Evolutionary conservation across 2,329 filamentous ascomycete species (phyloP).

Genomic region (Xylaria sp.): DNA sequence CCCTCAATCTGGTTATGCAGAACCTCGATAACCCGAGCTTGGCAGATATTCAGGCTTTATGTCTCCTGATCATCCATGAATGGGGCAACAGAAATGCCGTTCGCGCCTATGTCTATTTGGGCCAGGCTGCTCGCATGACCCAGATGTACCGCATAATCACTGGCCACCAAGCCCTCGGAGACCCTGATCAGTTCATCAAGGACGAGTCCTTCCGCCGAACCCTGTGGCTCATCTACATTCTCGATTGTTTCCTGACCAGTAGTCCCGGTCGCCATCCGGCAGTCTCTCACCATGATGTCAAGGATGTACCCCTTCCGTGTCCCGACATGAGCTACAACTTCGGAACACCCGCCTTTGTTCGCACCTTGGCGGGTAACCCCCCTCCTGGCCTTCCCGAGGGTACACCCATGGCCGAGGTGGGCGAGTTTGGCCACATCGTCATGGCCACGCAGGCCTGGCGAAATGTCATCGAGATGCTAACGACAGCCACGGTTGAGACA

Average conservation of each 20-base stretch:
- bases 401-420: conserved; percentile 61
- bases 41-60: conserved; percentile 69
- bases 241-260: conserved; percentile 70
- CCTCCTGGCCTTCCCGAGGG: conserved; percentile 54
- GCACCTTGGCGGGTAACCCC: conserved; percentile 60
- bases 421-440: conserved; percentile 71
- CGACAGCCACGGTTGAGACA: conserved; percentile 60
- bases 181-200: conserved; percentile 68
- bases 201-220: conserved; percentile 71
- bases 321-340: conserved; percentile 72
- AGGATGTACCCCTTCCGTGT: conserved; percentile 67
- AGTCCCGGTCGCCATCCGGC: conserved; percentile 69
- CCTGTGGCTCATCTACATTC: conserved; percentile 70
- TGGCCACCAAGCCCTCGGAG: conserved; percentile 60
- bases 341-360: conserved; percentile 67
- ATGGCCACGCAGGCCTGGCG: conserved; percentile 70
- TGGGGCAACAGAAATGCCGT: conserved; percentile 71
- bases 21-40: conserved; percentile 68
- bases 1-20: conserved; percentile 66
- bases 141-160: conserved; percentile 72
- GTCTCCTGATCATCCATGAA: conserved; percentile 70
- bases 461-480: conserved; percentile 70
- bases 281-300: conserved; percentile 63
- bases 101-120: conserved; percentile 70
- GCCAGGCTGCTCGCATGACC: conserved; percentile 71